phyloP scores from a whole-genome alignment of 2,329 filamentous ascomycete genomes.

The Trichoderma guizhouense region DNA sequence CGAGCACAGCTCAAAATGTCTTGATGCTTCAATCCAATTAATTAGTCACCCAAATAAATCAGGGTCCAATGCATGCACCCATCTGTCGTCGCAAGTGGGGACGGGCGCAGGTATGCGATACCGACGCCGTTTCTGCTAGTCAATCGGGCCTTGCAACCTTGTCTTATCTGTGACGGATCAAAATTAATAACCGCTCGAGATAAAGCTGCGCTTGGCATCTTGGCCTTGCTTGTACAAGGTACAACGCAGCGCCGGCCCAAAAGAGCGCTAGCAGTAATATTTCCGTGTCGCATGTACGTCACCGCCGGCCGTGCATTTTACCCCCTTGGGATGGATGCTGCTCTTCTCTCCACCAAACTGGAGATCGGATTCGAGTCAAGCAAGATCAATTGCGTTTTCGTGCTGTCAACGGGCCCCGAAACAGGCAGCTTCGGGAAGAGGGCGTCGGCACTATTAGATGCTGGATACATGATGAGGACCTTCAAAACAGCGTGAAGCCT shows the following conservation, averaged over 20 bases:
- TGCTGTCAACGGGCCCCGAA: not conserved
- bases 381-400: not conserved
- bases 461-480: not conserved
- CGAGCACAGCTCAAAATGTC: not conserved
- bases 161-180: constrained; percentile 20
- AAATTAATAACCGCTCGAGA: constrained; percentile 19
- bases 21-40: not conserved
- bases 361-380: not conserved
- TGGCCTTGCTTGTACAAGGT: not conserved
- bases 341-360: not conserved
- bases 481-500: not conserved
- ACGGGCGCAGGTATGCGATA: not conserved
- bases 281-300: constrained; percentile 5
- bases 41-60: not conserved
- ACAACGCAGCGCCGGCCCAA: not conserved
- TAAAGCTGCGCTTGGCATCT: constrained; percentile 10
- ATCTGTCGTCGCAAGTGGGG: not conserved
- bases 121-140: constrained; percentile 16
- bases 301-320: not conserved
- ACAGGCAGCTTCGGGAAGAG: not conserved
- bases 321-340: not conserved
- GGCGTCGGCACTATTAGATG: not conserved
- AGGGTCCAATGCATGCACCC: constrained; percentile 8
- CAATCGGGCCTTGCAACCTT: constrained; percentile 18
- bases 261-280: not conserved